Evolutionary conservation across 108 stramenopile genomes (phyloP), one percentile per base, ranked within the genome.

Genomic region (Discostella pseudostelligera): DNA sequence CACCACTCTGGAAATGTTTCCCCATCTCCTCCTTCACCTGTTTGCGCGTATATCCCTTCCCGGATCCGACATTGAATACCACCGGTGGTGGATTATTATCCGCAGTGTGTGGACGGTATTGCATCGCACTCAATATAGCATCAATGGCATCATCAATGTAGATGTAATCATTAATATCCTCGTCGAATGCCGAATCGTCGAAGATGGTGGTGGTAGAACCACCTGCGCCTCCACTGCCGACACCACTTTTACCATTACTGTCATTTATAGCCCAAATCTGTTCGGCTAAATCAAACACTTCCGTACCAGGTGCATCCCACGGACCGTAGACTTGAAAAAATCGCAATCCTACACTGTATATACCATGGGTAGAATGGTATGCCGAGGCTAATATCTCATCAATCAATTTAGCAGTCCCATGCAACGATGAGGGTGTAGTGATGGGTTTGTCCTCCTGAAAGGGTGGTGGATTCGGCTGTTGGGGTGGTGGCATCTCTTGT

Each of bases 241-340:
- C 53, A 16, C 50, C 50, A 8, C 25, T 25, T 17, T 22, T 5
- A 24, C 19, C n/a, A n/a, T n/a, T 22, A 55, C 71, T 39, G 50
- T 70, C 73, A 39, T 55, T 62, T 24, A 43, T 59, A 7, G 61
- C 59, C 32, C 81, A 72, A 9, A 85, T 70, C 19, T 84, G 76
- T 71, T 93, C 87, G 1, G 87, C 91, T 77, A 89, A 81, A 62
- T 92, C 87, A 62, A 84, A 92, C 10, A 87, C 39, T 2, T 84
- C 83, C 26, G 80, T 84, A 21, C 86, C 86, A 3, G 91, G 91
- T 6, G 74, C 61, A 37, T 84, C 70, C 88, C 89, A 90, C 29
- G 94, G 94, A 17, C 94, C 94, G 62, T 96, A 96, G 9, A 96
- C 90, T 8, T 82, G 62, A 62, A 93, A 93, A 75, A 96, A 89